Conservation (phyloP, 2,329 filamentous ascomycete species). For the Cladophialophora chaetospira region DNA sequence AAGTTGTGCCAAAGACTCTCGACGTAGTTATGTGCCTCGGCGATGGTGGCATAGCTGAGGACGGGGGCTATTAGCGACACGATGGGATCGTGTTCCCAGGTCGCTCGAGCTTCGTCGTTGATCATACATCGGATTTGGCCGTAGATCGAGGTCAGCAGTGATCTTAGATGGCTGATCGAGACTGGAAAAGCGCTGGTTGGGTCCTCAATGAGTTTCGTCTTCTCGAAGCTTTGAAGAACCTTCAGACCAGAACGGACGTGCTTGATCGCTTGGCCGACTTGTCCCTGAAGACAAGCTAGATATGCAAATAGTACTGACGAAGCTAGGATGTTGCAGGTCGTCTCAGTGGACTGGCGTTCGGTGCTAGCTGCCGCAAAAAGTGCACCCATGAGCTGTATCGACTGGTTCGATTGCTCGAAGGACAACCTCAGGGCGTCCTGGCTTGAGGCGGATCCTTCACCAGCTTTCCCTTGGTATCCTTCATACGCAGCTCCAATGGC, state of each 20-base stretch:
- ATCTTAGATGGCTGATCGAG: conserved; percentile 1
- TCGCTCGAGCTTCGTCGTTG: conserved; percentile 16
- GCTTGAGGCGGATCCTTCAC: not conserved
- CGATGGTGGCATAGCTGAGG: not conserved
- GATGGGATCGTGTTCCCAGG: conserved; percentile 8
- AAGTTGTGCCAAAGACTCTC: conserved; percentile 16
- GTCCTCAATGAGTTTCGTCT: not conserved
- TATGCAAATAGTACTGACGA: conserved; percentile 57
- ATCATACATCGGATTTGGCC: conserved; percentile 22
- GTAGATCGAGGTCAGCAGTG: conserved; percentile 14
- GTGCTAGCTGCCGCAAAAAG: conserved; percentile 39
- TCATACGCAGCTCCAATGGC: conserved; percentile 55
- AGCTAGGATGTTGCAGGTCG: conserved; percentile 40
- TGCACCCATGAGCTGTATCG: conserved; percentile 44
- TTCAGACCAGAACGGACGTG: conserved; percentile 39
- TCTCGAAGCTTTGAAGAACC: conserved; percentile 31
- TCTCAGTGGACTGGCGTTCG: conserved; percentile 37
- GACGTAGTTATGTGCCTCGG: conserved; percentile 19
- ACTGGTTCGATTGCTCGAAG: conserved; percentile 53
- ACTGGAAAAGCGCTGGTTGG: conserved; percentile 6
- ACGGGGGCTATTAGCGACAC: conserved; percentile 7
- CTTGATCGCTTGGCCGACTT: conserved; percentile 47
- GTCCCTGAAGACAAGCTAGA: conserved; percentile 57
- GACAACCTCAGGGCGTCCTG: conserved; percentile 38
- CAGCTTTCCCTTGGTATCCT: conserved; percentile 24